These are phyloP conservation scores for Xylogone sp. DNA, from an alignment of 2,329 filamentous ascomycete genomes.

Conservation along the genomic window DNA sequence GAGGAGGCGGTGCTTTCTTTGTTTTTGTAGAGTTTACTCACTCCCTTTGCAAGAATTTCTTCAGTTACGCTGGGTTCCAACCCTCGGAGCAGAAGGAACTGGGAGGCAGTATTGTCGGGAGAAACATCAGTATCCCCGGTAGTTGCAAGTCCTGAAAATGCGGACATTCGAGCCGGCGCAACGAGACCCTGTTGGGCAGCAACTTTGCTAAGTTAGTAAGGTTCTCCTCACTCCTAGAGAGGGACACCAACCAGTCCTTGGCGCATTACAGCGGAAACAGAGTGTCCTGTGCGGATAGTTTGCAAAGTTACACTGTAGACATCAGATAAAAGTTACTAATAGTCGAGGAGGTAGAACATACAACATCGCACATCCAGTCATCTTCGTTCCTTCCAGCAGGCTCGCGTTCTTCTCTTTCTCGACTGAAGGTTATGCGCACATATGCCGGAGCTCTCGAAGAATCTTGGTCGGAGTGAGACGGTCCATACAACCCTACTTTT, in stretches of 20 bases:
- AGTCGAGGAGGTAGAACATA: slow-evolving; percentile 24
- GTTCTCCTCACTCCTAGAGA: slow-evolving; percentile 9
- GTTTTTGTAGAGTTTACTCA: slow-evolving; percentile 68
- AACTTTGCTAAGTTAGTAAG: slow-evolving; percentile 26
- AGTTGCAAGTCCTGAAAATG: slow-evolving; percentile 40
- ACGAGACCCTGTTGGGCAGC: slow-evolving; percentile 27
- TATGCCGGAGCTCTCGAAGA: slow-evolving; percentile 36
- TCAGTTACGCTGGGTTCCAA: slow-evolving; percentile 69
- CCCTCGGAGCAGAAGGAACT: slow-evolving; percentile 72
- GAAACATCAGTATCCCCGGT: slow-evolving; percentile 52
- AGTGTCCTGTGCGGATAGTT: slow-evolving; percentile 53
- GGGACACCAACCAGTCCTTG: slow-evolving; percentile 43
- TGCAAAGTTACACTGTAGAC: slow-evolving; percentile 45
- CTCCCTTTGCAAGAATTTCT: slow-evolving; percentile 67
- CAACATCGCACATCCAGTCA: slow-evolving; percentile 54
- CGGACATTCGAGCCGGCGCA: slow-evolving; percentile 32
- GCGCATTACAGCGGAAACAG: slow-evolving; percentile 56
- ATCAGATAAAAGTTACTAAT: slow-evolving; percentile 8
- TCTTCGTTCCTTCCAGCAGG: slow-evolving; percentile 41
- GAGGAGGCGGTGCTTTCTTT: slow-evolving; percentile 34
- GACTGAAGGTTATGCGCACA: slow-evolving; percentile 44
- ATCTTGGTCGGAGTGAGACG: slow-evolving; percentile 34
- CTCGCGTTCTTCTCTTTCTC: slow-evolving; percentile 46
- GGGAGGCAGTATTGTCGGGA: slow-evolving; percentile 50
- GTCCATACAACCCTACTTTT: slow-evolving; percentile 43